A percentile compares a stretch with the other conserved stretches of the same genome.
Conservation (phyloP, 176 grass and related monocot species). For the Bolboschoenus planiculmis region DNA sequence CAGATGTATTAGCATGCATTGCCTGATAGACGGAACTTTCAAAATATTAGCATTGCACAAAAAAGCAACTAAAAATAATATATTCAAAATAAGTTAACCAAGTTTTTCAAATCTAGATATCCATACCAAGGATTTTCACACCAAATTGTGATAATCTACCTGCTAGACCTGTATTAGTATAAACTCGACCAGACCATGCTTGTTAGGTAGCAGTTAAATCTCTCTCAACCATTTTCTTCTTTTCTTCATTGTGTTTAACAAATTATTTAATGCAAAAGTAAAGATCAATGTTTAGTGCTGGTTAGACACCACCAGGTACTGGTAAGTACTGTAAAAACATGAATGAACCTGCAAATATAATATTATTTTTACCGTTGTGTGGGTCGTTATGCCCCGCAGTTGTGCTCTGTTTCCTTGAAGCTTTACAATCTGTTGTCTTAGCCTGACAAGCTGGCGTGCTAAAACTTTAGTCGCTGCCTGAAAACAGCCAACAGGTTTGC, state of each 20-base stretch:
- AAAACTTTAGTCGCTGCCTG: conserved; percentile 86
- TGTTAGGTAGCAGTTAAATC: not conserved
- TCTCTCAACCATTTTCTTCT: not conserved
- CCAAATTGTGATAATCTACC: not conserved
- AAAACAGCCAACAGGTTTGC: conserved; percentile 7
- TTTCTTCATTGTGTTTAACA: not conserved
- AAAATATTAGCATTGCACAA: not conserved
- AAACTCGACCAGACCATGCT: not conserved
- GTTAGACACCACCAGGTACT: not conserved
- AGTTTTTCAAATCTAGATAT: not conserved
- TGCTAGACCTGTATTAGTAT: not conserved
- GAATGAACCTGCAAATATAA: not conserved
- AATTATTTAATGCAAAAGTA: not conserved
- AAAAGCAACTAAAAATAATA: not conserved
- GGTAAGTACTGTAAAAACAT: conserved; percentile 18
- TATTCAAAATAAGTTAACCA: not conserved
- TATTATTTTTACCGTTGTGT: conserved; percentile 59
- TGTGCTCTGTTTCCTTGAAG: conserved; percentile 91
- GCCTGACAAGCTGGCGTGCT: conserved; percentile 75
- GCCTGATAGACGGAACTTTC: conserved; percentile 39
- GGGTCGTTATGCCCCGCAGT: conserved; percentile 74
- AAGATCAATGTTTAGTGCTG: not conserved
- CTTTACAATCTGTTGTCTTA: conserved; percentile 93
- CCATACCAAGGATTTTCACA: not conserved
- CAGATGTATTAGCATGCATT: conserved; percentile 85